These are phyloP conservation scores for Coemansia sp. DNA, from an alignment of 192 early-diverging fungal genomes.

Conservation along the genomic window DNA sequence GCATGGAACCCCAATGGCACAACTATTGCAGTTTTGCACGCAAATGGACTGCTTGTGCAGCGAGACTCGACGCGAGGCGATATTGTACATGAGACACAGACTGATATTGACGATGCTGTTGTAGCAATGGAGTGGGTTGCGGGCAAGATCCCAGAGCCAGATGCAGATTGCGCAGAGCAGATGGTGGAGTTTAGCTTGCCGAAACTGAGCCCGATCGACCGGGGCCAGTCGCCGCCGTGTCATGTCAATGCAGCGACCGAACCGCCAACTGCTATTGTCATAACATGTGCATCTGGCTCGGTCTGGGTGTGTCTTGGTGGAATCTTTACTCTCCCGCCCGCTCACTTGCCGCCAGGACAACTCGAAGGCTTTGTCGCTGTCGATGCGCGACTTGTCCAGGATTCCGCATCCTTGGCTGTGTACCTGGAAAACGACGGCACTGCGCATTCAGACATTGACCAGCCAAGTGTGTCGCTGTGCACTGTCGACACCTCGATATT, in stretches of 20 bases:
- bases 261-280: conserved; percentile 23
- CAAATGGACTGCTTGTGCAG: conserved; percentile 39
- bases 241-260: conserved; percentile 21
- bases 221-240: conserved; percentile 24
- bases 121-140: conserved; percentile 34
- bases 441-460: too few relatives aligned
- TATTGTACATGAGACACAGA: conserved; percentile 29
- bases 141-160: conserved; percentile 5
- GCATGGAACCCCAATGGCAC: conserved; percentile 32
- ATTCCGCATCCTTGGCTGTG: not conserved
- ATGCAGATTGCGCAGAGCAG: not conserved
- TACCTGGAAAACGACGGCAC: not conserved
- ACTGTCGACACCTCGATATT: conserved; percentile 27
- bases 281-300: conserved; percentile 12
- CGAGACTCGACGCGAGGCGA: conserved; percentile 37
- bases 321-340: conserved; percentile 38
- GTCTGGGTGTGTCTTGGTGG: conserved; percentile 37
- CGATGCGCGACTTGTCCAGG: not conserved
- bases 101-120: conserved; percentile 9
- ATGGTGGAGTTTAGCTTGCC: conserved; percentile 29
- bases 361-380: not conserved
- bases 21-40: conserved; percentile 26
- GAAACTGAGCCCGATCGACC: conserved; percentile 20
- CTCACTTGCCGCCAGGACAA: not conserved
- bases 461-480: not conserved